Evolutionary conservation across 495 filamentous ascomycete genomes (phyloP), one percentile per base, ranked within the genome.

Genomic region (Xanthoparmelia taractica): DNA sequence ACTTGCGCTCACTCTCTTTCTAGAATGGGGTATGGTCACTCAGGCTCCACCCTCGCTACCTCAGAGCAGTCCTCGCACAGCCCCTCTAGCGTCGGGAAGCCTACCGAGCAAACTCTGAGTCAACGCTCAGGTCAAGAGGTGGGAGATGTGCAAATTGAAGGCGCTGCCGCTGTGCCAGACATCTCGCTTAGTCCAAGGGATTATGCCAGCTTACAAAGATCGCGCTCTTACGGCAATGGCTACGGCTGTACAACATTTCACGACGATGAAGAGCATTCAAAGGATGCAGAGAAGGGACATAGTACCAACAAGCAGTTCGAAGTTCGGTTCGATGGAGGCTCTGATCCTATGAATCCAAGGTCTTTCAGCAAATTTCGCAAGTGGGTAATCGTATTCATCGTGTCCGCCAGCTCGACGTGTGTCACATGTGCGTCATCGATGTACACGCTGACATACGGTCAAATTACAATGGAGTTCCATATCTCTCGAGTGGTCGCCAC

Each of bases 391-490:
- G 83, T 89, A 11, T 65, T 80, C 29, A 87, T 96, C 66, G 79
- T 90, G 15, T 85, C 84, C 12, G 69, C 84, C 60, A 87, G 87
- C 2, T 88, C 87, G 17, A 76, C 95, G 57, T 92, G 89, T 73
- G 92, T 96, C 90, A 97, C 93, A 8, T 93, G 90, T 72, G 83
- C 90, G 3, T 93, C 89, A 27, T 92, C 91, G 2, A 85, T 96
- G 69, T 97, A 98, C 70, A 93, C 91, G 4, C 83, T 83, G 12
- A 95, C 88, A 0, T 97, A 97, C 73, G 70, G 43, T n/a, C 92
- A 96, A 72, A 79, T 96, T 69, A 87, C 84, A 59, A 72, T 73
- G n/a, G 89, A 95, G 55, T 95, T 95, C 68, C 70, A 80, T 56
- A 80, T 82, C 63, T 86, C 87, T 0, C 81, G 83, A 52, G 73